phyloP scores from a whole-genome alignment of 2,329 filamentous ascomycete species.

The Pseudogymnoascus verrucosus region DNA sequence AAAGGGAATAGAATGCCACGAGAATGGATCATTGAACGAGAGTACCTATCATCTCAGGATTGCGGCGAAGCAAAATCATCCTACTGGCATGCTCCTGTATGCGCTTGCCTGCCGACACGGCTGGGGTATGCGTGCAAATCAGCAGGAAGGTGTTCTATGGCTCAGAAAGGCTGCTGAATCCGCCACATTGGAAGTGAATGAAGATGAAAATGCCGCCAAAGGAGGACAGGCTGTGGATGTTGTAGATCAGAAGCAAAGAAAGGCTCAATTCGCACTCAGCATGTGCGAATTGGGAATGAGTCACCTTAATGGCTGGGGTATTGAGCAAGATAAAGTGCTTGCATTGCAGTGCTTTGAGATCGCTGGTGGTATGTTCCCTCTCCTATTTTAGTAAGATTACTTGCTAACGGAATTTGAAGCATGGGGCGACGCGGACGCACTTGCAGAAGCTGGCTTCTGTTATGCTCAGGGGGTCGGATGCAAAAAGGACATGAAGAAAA shows the following conservation, averaged over 20 bases:
- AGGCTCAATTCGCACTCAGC: conserved; percentile 88
- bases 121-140: conserved; percentile 94
- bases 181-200: conserved; percentile 72
- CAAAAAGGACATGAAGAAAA: conserved; percentile 94
- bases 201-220: conserved; percentile 63
- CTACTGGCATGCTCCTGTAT: conserved; percentile 93
- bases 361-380: conserved; percentile 59
- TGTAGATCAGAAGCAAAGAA: conserved; percentile 69
- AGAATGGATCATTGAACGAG: conserved; percentile 78
- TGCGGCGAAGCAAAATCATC: conserved; percentile 75
- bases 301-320: conserved; percentile 98
- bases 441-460: conserved; percentile 92
- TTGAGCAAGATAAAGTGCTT: conserved; percentile 80
- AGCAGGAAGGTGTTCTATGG: conserved; percentile 84
- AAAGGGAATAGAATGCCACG: conserved; percentile 84
- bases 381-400: background rate
- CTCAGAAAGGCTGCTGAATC: conserved; percentile 82
- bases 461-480: conserved; percentile 89
- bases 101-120: conserved; percentile 91
- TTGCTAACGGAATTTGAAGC: conserved; percentile 34
- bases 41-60: conserved; percentile 93
- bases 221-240: conserved; percentile 57
- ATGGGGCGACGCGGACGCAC: conserved; percentile 92
- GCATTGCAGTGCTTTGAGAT: conserved; percentile 94
- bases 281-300: conserved; percentile 95